These are phyloP conservation scores for Clavispora phyllophila DNA, from an alignment of 805 yeast species.

Conservation along the genomic window DNA sequence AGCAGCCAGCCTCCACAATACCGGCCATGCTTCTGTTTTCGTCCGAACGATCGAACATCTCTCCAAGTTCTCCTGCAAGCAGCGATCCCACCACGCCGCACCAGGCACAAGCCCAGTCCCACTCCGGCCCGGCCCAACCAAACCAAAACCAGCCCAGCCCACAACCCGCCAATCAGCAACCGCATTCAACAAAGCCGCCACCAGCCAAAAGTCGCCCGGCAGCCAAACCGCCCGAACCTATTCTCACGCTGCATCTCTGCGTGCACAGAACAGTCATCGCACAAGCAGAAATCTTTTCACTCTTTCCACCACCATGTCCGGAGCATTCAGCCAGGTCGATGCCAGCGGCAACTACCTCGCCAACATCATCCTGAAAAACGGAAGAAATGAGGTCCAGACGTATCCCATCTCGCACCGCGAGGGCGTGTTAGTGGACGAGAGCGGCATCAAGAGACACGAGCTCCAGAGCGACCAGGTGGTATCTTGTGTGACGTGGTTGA, in stretches of 20 bases:
- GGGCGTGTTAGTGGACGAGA: slow-evolving; percentile 1
- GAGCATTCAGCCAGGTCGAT: slow-evolving; percentile 21
- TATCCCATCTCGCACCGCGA: slow-evolving; percentile 19
- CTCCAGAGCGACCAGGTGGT: slow-evolving; percentile 37
- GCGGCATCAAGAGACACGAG: slow-evolving; percentile 22
- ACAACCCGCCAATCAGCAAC: no score
- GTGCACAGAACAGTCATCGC: slow-evolving; percentile 5
- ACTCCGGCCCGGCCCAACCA: no score
- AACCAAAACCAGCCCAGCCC: no score
- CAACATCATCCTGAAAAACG: slow-evolving; percentile 37
- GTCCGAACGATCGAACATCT: no score
- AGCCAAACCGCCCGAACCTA: no score
- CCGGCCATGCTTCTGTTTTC: no score
- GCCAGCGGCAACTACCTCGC: slow-evolving; percentile 29
- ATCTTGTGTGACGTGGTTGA: slow-evolving; percentile 33
- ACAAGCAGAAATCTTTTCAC: slow-evolving; percentile 2
- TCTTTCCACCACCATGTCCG: slow-evolving; percentile 7
- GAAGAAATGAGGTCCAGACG: slow-evolving; percentile 44
- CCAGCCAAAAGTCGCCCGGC: no score
- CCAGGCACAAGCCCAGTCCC: no score
- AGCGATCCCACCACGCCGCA: no score
- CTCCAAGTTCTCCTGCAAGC: no score
- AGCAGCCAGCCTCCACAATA: no score
- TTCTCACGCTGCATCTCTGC: background rate
- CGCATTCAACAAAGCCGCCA: no score